Conservation (phyloP, 768 basidiomycete species). For the Boletus tomentosulus region DNA sequence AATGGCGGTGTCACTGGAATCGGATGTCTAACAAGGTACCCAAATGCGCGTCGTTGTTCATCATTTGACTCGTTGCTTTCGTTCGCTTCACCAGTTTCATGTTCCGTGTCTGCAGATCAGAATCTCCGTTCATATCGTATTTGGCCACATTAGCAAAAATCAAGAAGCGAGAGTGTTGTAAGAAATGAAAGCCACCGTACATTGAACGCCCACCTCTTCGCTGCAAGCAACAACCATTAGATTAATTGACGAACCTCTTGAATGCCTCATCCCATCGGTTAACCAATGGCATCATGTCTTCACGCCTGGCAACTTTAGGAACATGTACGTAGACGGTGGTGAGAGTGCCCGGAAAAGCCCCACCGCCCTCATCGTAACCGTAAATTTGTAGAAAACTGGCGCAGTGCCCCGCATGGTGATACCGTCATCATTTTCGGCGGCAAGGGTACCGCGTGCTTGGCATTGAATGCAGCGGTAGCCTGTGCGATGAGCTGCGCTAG, state of each 20-base stretch:
- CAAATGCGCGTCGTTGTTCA: background rate
- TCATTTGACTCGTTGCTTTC: background rate
- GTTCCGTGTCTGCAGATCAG: background rate
- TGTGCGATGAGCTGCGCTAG: background rate
- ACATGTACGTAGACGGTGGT: too few species aligned
- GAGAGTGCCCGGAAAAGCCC: too few species aligned
- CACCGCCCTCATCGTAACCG: too few species aligned
- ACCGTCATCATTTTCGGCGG: background rate
- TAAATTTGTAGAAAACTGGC: background rate
- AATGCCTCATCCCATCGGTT: background rate
- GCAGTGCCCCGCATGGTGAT: background rate
- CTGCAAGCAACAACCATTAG: background rate
- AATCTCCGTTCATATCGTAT: too few species aligned
- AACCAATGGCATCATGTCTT: background rate
- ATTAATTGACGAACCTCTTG: background rate
- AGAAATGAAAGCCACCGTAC: too few species aligned
- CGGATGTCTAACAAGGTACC: too few species aligned
- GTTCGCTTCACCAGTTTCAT: background rate
- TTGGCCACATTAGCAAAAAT: too few species aligned
- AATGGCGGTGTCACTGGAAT: background rate
- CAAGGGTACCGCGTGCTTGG: too few species aligned
- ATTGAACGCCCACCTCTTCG: too few species aligned
- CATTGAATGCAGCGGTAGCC: background rate
- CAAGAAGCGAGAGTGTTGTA: too few species aligned
- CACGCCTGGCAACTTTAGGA: too few species aligned